Evolutionary conservation across 1,139 yeast genomes (phyloP), one percentile per base, ranked within the genome.

Genomic region (Taphrina pruni): DNA sequence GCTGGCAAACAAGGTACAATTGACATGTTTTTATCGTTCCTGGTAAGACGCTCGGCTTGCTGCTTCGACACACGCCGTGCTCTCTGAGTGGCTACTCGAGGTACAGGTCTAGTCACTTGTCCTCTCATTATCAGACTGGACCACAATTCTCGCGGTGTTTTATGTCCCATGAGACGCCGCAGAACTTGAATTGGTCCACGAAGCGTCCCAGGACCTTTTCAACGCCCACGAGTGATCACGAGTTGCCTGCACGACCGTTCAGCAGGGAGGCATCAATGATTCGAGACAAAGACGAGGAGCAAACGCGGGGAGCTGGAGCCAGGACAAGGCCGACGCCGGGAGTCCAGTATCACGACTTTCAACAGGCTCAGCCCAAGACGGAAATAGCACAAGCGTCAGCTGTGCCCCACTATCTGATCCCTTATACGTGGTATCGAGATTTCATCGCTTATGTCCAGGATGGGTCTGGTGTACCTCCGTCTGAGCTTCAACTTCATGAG

Each of bases 381-480:
- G 62, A 58, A 12, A 54, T 64, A n/a, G 67, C 61, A n/a, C 60
- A 64, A 38, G 67, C 60, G 21, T 56, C 61, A 38, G 67, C 60
- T 14, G 54, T 45, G 2, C 67, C 67, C 11, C 67, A 64, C 36
- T 64, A 54, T 38, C 61, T 64, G 11, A 48, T 64, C 2, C 67
- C 67, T 4, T 41, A 38, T 21, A 11, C 48, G n/a, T 64, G 67
- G 67, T 64, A 35, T 36, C 55, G 55, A 14, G 36, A 43, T 4
- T 64, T 54, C 38, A 35, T 46, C 6, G 54, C 26, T 12, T 58
- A 58, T 17, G 52, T 45, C 11, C 43, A 45, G 41, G 55, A 46
- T 21, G 61, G 61, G 6, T 20, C 20, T 14, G 67, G 56, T 17
- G 26, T 39, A 36, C 41, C 43, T 17, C 67, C 67, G 9, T 46